A percentile compares a stretch with the other conserved stretches of the same genome.
phyloP scores from a whole-genome alignment of 192 early-diverging fungal genomes.

The Lunasporangiospora selenospora region DNA sequence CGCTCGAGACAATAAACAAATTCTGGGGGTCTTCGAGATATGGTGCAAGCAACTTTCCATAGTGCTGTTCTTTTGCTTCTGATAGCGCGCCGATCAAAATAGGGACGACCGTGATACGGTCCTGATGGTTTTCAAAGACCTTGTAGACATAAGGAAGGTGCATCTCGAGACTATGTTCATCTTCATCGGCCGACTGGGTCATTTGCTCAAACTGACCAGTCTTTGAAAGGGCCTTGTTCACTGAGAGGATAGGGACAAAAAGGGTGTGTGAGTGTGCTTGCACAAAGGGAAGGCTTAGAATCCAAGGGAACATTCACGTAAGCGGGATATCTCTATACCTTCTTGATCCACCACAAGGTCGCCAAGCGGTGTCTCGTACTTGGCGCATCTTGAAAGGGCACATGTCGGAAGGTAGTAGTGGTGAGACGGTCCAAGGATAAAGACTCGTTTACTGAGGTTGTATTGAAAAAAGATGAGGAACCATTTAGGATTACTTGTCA shows the following conservation, averaged over 20 bases:
- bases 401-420: constrained; percentile 84
- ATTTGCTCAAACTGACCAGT: constrained; percentile 75
- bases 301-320: constrained; percentile 8
- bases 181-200: constrained; percentile 76
- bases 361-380: constrained; percentile 91
- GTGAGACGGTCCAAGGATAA: constrained; percentile 95
- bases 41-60: constrained; percentile 74
- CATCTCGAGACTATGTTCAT: constrained; percentile 98
- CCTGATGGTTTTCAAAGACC: constrained; percentile 70
- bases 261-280: not conserved
- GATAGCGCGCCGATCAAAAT: constrained; percentile 84
- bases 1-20: constrained; percentile 94
- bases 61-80: constrained; percentile 65
- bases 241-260: constrained; percentile 38
- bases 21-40: constrained; percentile 75
- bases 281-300: not conserved
- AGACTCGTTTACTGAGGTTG: constrained; percentile 72
- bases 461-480: not conserved
- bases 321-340: constrained; percentile 51
- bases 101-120: constrained; percentile 79
- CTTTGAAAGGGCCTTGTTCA: constrained; percentile 65
- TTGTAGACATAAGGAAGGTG: constrained; percentile 92
- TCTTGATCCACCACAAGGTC: constrained; percentile 74
- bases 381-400: constrained; percentile 72
- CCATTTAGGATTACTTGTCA: not conserved